Evolutionary conservation across 495 filamentous ascomycete species (phyloP).

Genomic region (Hypoxylon fragiforme): DNA sequence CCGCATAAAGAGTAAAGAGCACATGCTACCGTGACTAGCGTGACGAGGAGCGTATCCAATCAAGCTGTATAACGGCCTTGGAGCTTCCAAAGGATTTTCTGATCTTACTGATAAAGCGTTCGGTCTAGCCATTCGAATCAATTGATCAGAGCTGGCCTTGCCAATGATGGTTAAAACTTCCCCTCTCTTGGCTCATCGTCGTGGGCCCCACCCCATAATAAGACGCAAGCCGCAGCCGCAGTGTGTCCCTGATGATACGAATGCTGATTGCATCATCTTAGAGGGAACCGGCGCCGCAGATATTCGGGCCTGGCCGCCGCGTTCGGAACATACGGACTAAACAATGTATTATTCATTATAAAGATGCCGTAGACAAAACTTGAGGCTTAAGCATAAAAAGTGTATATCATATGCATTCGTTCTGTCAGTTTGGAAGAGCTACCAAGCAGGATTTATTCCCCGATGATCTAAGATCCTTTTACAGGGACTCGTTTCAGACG

Average conservation of each 20-base stretch:
- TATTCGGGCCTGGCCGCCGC: slow-evolving; percentile 10
- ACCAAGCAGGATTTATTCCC: slow-evolving; percentile 30
- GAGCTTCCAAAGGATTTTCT: background rate
- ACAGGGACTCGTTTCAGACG: slow-evolving; percentile 30
- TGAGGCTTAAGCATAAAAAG: slow-evolving; percentile 16
- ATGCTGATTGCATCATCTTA: slow-evolving; percentile 3
- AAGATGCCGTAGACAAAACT: slow-evolving; percentile 3
- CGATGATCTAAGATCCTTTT: slow-evolving; percentile 27
- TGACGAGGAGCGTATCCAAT: background rate
- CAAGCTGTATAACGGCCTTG: background rate
- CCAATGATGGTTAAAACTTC: background rate
- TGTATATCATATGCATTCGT: background rate
- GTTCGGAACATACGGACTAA: slow-evolving; percentile 11
- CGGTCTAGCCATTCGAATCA: background rate
- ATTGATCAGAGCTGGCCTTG: background rate
- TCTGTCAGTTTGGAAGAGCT: slow-evolving; percentile 6
- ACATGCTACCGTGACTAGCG: background rate
- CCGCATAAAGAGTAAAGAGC: background rate
- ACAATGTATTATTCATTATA: slow-evolving; percentile 7
- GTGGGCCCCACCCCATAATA: background rate
- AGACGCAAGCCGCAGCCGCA: no score
- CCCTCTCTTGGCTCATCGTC: background rate
- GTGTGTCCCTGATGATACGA: slow-evolving; percentile 6
- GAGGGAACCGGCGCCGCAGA: slow-evolving; percentile 14
- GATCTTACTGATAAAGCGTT: background rate